phyloP scores from a whole-genome alignment of 768 basidiomycete genomes.

The Rhizopogon vesiculosus region DNA sequence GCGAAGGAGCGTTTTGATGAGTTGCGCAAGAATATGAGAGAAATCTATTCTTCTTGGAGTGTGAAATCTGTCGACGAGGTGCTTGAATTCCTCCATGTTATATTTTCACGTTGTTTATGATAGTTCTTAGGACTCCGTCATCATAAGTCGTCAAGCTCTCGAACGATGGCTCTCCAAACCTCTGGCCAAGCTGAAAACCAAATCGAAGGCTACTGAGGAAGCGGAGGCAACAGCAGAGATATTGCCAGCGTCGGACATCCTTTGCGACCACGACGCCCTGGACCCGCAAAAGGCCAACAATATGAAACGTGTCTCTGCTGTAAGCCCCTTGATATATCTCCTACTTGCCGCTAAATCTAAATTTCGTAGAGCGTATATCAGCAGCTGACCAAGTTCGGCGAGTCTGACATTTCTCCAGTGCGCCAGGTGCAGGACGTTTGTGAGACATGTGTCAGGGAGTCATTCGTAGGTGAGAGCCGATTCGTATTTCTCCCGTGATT shows the following conservation, averaged over 20 bases:
- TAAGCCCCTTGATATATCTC: constrained; percentile 19
- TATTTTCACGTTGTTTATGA: neutral
- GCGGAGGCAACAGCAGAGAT: constrained; percentile 15
- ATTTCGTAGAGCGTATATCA: constrained; percentile 17
- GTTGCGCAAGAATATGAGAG: constrained; percentile 47
- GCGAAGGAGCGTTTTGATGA: constrained; percentile 42
- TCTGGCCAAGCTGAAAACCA: constrained; percentile 16
- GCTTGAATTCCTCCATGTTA: constrained; percentile 4
- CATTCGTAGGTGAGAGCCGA: constrained; percentile 49
- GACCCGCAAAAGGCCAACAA: constrained; percentile 53
- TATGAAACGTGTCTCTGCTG: constrained; percentile 68
- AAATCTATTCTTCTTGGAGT: constrained; percentile 63
- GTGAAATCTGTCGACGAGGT: constrained; percentile 46
- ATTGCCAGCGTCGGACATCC: constrained; percentile 38
- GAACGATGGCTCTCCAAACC: constrained; percentile 53
- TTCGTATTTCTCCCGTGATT: neutral
- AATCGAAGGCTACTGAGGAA: constrained; percentile 11
- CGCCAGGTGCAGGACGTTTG: constrained; percentile 55
- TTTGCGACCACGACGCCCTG: constrained; percentile 59
- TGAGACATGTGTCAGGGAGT: constrained; percentile 46
- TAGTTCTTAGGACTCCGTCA: constrained; percentile 44
- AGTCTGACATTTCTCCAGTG: constrained; percentile 44
- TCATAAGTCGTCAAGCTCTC: constrained; percentile 58
- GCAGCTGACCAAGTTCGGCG: constrained; percentile 30
- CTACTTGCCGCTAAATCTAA: neutral